A percentile compares a stretch with the other conserved stretches of the same genome.
Evolutionary conservation across 1,284 basidiomycete genomes (phyloP).

Genomic region (Meira miltonrushii): DNA sequence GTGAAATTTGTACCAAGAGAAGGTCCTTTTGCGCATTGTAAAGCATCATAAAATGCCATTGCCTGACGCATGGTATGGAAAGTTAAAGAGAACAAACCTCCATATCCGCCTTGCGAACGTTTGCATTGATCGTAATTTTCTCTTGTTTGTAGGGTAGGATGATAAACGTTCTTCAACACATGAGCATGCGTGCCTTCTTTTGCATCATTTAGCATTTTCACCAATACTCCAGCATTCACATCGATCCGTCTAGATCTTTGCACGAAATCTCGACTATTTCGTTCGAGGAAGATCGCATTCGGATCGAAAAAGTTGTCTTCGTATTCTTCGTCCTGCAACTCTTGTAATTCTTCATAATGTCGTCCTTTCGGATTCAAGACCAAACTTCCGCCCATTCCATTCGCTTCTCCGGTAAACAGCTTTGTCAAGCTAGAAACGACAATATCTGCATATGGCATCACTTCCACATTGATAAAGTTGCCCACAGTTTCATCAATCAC

Average conservation of each 20-base stretch:
- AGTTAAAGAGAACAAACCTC: constrained; percentile 85
- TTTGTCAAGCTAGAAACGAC: constrained; percentile 92
- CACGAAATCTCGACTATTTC: constrained; percentile 89
- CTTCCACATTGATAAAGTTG: constrained; percentile 91
- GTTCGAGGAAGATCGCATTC: constrained; percentile 94
- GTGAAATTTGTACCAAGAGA: constrained; percentile 95
- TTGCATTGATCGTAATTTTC: constrained; percentile 70
- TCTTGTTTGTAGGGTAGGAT: constrained; percentile 76
- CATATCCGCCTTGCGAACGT: constrained; percentile 63
- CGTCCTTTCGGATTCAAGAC: constrained; percentile 70
- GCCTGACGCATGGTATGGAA: constrained; percentile 70
- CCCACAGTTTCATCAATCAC: constrained; percentile 94
- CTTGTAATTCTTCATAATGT: constrained; percentile 66
- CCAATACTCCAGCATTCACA: constrained; percentile 73
- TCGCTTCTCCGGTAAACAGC: constrained; percentile 88
- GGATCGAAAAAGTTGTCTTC: constrained; percentile 86
- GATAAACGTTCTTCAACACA: constrained; percentile 78
- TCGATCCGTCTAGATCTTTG: constrained; percentile 74
- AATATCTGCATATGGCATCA: constrained; percentile 81
- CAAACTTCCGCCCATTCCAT: constrained; percentile 83
- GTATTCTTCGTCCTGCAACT: constrained; percentile 62
- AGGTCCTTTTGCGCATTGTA: constrained; percentile 83
- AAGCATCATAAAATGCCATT: constrained; percentile 76
- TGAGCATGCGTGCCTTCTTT: constrained; percentile 26
- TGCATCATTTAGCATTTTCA: constrained; percentile 65